phyloP scores from a whole-genome alignment of 140 eudicot genomes.

The Cichorium intybus region DNA sequence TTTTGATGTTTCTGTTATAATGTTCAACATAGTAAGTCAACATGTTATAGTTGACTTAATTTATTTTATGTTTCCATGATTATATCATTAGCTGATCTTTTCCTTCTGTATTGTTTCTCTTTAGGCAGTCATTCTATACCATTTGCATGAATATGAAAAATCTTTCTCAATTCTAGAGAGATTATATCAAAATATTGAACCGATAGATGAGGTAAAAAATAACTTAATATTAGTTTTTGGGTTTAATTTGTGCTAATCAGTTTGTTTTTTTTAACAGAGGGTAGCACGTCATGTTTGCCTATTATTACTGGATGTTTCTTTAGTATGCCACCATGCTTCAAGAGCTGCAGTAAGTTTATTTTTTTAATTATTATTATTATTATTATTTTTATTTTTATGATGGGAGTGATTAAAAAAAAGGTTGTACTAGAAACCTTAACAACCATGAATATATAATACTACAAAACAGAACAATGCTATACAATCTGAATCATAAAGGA shows the following conservation, averaged over 20 bases:
- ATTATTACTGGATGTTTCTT: slow-evolving; percentile 79
- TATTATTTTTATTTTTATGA: no score
- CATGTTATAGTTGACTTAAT: no score
- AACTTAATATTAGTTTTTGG: neutral
- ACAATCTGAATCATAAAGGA: no score
- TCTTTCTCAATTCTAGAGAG: slow-evolving; percentile 66
- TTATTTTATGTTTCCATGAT: neutral
- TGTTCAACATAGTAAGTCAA: slow-evolving; percentile 69
- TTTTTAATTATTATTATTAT: neutral
- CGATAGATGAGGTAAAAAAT: slow-evolving; percentile 70
- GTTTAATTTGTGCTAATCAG: slow-evolving; percentile 1
- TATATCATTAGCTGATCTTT: slow-evolving; percentile 14
- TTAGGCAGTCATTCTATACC: slow-evolving; percentile 76
- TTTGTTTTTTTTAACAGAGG: slow-evolving; percentile 48
- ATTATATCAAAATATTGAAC: slow-evolving; percentile 77
- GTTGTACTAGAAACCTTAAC: neutral
- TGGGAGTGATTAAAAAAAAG: slow-evolving; percentile 1
- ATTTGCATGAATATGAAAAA: slow-evolving; percentile 65
- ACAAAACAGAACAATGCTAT: no score
- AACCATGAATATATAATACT: neutral
- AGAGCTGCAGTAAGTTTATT: slow-evolving; percentile 74
- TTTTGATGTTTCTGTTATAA: slow-evolving; percentile 60
- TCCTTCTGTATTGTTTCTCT: slow-evolving; percentile 5
- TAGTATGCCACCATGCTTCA: slow-evolving; percentile 59
- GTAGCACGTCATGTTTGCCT: slow-evolving; percentile 80